These are phyloP conservation scores for Ricinus communis DNA, from an alignment of 345 rosid species.

Conservation along the genomic window DNA sequence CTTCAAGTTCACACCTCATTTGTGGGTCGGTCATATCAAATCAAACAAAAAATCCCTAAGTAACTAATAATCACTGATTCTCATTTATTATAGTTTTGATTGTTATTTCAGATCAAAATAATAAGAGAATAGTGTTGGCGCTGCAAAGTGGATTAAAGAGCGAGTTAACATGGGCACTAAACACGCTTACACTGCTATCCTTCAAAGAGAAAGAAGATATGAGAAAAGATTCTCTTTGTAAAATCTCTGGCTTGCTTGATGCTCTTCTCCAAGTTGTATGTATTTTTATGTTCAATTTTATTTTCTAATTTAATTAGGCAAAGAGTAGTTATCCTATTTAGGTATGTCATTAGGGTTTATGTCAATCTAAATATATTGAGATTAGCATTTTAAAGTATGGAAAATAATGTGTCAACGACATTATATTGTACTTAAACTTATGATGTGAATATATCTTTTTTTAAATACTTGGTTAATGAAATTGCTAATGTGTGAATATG, in stretches of 20 bases:
- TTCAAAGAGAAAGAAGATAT: slow-evolving; percentile 91
- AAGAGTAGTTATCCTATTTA: no score
- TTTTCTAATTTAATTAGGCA: not conserved
- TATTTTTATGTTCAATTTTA: not conserved
- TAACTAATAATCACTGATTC: not conserved
- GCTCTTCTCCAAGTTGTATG: slow-evolving; percentile 91
- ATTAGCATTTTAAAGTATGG: no score
- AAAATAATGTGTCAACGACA: no score
- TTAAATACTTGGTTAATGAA: no score
- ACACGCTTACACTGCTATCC: slow-evolving; percentile 86
- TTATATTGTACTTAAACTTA: no score
- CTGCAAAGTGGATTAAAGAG: slow-evolving; percentile 96
- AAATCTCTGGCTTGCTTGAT: slow-evolving; percentile 95
- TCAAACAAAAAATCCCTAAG: slow-evolving; percentile 1
- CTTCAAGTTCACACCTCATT: slow-evolving; percentile 88
- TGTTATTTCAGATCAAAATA: slow-evolving; percentile 70
- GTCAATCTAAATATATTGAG: no score
- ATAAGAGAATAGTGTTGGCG: slow-evolving; percentile 85
- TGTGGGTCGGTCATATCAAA: slow-evolving; percentile 49
- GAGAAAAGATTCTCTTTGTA: slow-evolving; percentile 84
- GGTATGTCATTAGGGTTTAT: no score
- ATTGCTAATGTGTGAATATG: not conserved
- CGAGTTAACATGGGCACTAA: slow-evolving; percentile 91
- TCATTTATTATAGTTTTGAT: not conserved
- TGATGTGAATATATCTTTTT: no score